Percentiles rank a stretch among this genome's conserved stretches.
Conservation (phyloP, 108 stramenopile species). For the Nitzschia sp. region DNA sequence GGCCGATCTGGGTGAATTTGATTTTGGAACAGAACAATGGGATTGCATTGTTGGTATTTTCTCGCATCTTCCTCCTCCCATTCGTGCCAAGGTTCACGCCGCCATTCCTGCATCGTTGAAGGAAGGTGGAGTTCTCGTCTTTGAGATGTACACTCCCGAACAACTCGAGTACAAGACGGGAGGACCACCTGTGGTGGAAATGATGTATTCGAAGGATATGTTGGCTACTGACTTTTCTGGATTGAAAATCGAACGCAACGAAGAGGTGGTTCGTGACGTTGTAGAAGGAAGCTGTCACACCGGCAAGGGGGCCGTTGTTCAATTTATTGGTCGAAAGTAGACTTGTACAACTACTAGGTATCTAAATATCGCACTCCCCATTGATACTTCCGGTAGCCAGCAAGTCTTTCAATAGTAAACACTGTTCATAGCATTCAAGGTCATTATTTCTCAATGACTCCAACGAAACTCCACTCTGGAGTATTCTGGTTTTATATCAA, state of each 20-base stretch:
- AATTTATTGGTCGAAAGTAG: constrained; percentile 41
- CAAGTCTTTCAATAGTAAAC: too few relatives aligned
- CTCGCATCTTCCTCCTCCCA: constrained; percentile 45
- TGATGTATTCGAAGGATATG: constrained; percentile 28
- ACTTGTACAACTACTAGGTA: too few relatives aligned
- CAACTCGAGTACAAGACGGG: constrained; percentile 58
- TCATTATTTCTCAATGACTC: too few relatives aligned
- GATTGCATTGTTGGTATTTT: constrained; percentile 59
- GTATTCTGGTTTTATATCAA: too few relatives aligned
- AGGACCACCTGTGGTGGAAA: constrained; percentile 41
- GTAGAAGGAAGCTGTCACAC: constrained; percentile 52
- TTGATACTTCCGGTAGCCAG: too few relatives aligned
- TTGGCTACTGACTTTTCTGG: constrained; percentile 31
- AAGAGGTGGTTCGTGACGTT: constrained; percentile 47
- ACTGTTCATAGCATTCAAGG: too few relatives aligned
- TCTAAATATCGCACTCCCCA: too few relatives aligned
- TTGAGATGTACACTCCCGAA: constrained; percentile 53
- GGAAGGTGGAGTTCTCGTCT: constrained; percentile 39
- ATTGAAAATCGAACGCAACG: constrained; percentile 40
- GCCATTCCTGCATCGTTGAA: constrained; percentile 39
- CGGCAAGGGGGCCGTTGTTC: constrained; percentile 47
- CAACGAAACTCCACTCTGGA: too few relatives aligned
- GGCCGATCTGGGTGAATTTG: constrained; percentile 44
- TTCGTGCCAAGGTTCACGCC: constrained; percentile 36
- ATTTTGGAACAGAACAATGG: constrained; percentile 44